Percentiles rank a stretch among this genome's conserved stretches.
phyloP scores from a whole-genome alignment of 441 rosid species.

The Hura crepitans region DNA sequence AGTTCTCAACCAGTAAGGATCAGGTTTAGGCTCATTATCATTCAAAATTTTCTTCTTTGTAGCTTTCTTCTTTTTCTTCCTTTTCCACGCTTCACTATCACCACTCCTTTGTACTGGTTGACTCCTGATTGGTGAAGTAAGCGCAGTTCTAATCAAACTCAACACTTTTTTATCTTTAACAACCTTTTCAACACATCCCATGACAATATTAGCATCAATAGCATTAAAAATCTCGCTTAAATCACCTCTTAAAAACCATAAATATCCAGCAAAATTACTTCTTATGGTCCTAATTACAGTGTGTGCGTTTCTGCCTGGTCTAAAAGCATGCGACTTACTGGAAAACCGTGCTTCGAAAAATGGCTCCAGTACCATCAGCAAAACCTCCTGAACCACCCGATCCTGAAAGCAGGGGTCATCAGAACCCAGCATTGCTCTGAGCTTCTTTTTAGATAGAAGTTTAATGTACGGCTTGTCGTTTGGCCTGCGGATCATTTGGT shows the following conservation, averaged over 20 bases:
- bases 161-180: constrained; percentile 70
- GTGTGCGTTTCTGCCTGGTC: constrained; percentile 90
- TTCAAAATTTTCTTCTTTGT: constrained; percentile 76
- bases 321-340: constrained; percentile 62
- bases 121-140: constrained; percentile 33
- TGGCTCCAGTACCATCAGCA: constrained; percentile 79
- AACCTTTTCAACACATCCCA: constrained; percentile 56
- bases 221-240: constrained; percentile 50
- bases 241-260: constrained; percentile 88
- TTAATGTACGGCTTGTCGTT: constrained; percentile 41
- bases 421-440: constrained; percentile 42
- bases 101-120: constrained; percentile 23
- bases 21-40: constrained; percentile 87
- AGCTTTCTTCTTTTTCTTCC: constrained; percentile 46
- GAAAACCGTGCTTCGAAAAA: constrained; percentile 81
- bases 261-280: constrained; percentile 83
- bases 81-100: constrained; percentile 38
- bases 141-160: constrained; percentile 54
- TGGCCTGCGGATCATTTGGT: constrained; percentile 64
- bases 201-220: constrained; percentile 47
- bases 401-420: constrained; percentile 78
- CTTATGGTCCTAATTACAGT: constrained; percentile 84
- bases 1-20: constrained; percentile 91
- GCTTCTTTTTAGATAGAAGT: constrained; percentile 55
- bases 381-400: constrained; percentile 81